Evolutionary conservation across 2,329 filamentous ascomycete genomes (phyloP).

Genomic region (Cladosporium cucumerinum): DNA sequence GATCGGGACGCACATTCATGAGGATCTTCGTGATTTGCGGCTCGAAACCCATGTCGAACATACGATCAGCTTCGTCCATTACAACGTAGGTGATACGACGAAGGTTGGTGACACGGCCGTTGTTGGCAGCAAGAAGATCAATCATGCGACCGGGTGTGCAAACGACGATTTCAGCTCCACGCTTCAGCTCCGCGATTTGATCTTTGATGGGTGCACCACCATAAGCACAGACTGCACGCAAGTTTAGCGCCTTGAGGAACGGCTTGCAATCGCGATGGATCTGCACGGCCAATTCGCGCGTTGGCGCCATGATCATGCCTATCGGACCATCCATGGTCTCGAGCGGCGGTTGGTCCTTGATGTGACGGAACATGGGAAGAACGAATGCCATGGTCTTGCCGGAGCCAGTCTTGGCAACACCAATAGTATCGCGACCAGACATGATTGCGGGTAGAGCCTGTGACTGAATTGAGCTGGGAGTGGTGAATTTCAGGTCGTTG

Average conservation of each 20-base stretch:
- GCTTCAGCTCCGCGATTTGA: constrained; percentile 93
- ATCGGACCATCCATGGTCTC: constrained; percentile 84
- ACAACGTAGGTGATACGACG: constrained; percentile 89
- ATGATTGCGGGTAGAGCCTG: constrained; percentile 94
- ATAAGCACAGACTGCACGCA: constrained; percentile 88
- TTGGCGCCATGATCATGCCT: constrained; percentile 86
- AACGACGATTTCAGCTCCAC: constrained; percentile 90
- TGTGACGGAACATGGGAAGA: constrained; percentile 95
- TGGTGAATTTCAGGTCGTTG: constrained; percentile 74
- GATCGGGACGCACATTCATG: constrained; percentile 83
- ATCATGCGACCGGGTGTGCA: constrained; percentile 95
- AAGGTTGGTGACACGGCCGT: constrained; percentile 89
- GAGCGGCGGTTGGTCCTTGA: constrained; percentile 84
- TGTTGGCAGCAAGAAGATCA: constrained; percentile 88
- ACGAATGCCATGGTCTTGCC: constrained; percentile 96
- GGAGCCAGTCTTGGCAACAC: constrained; percentile 94
- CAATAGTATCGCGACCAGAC: constrained; percentile 92
- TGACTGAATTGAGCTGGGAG: constrained; percentile 89
- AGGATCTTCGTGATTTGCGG: constrained; percentile 98
- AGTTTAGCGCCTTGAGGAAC: constrained; percentile 79
- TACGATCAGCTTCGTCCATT: constrained; percentile 93
- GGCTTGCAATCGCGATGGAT: constrained; percentile 94
- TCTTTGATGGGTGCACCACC: constrained; percentile 95
- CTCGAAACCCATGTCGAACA: constrained; percentile 99
- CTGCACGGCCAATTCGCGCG: constrained; percentile 87